A percentile compares a stretch with the other conserved stretches of the same genome.
These are phyloP conservation scores for Fusarium sp. DNA, from an alignment of 2,329 filamentous ascomycete genomes.

Conservation along the genomic window DNA sequence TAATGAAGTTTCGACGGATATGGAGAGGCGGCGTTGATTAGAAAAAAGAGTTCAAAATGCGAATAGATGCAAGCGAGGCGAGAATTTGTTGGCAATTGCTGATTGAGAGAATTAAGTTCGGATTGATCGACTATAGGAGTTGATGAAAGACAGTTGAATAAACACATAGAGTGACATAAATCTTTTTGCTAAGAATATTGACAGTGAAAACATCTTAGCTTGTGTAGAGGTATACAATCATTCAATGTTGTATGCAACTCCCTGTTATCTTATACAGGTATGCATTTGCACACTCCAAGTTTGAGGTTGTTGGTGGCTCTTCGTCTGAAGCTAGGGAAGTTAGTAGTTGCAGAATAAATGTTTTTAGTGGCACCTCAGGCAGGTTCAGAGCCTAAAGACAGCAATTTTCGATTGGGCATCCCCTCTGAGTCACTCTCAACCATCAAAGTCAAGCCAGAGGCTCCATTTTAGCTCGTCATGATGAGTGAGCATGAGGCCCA, in stretches of 20 bases:
- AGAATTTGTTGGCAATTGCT: constrained; percentile 7
- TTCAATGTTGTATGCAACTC: not conserved
- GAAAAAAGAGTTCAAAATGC: constrained; percentile 27
- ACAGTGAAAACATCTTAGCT: not conserved
- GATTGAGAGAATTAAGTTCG: not conserved
- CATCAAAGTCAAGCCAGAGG: constrained; percentile 31
- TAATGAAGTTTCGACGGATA: constrained; percentile 16
- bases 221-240: not conserved
- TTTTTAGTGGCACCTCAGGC: constrained; percentile 26
- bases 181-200: not conserved
- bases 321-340: not conserved
- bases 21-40: constrained; percentile 18
- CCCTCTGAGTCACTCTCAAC: constrained; percentile 41
- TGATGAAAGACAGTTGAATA: not conserved
- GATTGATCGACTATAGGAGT: not conserved
- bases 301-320: not conserved
- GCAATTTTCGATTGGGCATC: constrained; percentile 25
- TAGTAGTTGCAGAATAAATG: constrained; percentile 14
- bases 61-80: constrained; percentile 13
- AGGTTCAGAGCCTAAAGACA: constrained; percentile 22
- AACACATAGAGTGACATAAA: not conserved
- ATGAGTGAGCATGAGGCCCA: constrained; percentile 44
- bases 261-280: not conserved
- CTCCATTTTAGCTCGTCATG: constrained; percentile 41
- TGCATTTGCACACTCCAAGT: not conserved